These are phyloP conservation scores for Dothideomycetes sp. DNA, from an alignment of 2,329 filamentous ascomycete genomes.

Conservation along the genomic window DNA sequence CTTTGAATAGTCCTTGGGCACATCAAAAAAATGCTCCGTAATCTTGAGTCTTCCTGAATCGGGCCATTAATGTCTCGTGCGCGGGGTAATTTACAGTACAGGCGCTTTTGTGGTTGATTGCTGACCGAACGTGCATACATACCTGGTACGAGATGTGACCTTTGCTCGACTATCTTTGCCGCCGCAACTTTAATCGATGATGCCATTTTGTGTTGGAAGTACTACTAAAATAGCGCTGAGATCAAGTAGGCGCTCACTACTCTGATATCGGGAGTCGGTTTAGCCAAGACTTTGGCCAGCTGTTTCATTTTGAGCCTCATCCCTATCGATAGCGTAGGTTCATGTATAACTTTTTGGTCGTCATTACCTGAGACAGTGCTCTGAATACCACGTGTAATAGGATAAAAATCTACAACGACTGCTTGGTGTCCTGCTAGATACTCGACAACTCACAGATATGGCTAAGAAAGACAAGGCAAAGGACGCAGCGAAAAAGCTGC, in stretches of 20 bases:
- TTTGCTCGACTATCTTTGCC: constrained; percentile 36
- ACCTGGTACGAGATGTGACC: constrained; percentile 34
- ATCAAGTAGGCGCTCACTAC: neutral
- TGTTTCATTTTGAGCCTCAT: neutral
- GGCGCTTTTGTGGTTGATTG: no score
- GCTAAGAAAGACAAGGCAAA: constrained; percentile 43
- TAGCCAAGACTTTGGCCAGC: neutral
- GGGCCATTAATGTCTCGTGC: no score
- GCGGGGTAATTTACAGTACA: no score
- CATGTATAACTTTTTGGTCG: no score
- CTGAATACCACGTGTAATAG: no score
- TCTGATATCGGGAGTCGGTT: neutral
- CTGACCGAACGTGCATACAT: no score
- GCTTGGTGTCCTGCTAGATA: no score
- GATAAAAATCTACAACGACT: no score
- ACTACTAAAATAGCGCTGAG: neutral
- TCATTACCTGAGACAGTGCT: no score
- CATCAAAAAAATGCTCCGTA: constrained; percentile 76
- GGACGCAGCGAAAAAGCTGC: constrained; percentile 33
- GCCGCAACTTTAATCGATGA: constrained; percentile 20
- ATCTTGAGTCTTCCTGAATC: constrained; percentile 60
- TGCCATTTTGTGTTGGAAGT: constrained; percentile 8
- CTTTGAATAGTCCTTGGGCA: constrained; percentile 66
- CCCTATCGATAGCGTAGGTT: no score
- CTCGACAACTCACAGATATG: neutral